Evolutionary conservation across 83 land plant genomes (phyloP).

Genomic region (Diphasiastrum complanatum): DNA sequence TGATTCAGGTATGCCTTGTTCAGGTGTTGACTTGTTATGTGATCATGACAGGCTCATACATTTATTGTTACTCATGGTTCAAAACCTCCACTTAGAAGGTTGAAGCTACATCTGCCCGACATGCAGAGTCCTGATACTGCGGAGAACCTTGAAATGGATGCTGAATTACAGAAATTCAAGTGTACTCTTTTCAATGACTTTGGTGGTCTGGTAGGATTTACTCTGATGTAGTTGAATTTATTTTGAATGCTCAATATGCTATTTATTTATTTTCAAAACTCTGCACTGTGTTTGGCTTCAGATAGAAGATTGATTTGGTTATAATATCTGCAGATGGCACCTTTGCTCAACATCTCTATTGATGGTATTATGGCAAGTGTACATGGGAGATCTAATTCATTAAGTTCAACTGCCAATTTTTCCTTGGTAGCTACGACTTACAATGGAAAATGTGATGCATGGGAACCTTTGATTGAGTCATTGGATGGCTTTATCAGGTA

Average conservation of each 20-base stretch:
- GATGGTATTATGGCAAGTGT: conserved; percentile 48
- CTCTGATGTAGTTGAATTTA: conserved; percentile 2
- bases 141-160: not conserved
- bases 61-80: no score
- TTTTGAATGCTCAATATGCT: not conserved
- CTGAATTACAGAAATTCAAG: conserved; percentile 38
- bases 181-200: conserved; percentile 85
- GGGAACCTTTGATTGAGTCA: conserved; percentile 96
- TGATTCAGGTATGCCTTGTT: no score
- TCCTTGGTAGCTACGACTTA: conserved; percentile 68
- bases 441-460: conserved; percentile 69
- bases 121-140: not conserved
- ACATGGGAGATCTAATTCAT: conserved; percentile 55
- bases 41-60: no score
- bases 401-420: conserved; percentile 58
- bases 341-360: conserved; percentile 59
- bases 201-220: conserved; percentile 74
- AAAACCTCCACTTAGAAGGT: conserved; percentile 2
- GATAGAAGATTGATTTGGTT: no score
- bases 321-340: conserved; percentile 69
- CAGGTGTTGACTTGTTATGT: no score
- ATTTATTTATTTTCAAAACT: no score
- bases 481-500: conserved; percentile 85
- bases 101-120: not conserved
- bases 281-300: no score